Evolutionary conservation across 371 early-diverging fungal species (phyloP).

Genomic region (Rhizopus delemar): DNA sequence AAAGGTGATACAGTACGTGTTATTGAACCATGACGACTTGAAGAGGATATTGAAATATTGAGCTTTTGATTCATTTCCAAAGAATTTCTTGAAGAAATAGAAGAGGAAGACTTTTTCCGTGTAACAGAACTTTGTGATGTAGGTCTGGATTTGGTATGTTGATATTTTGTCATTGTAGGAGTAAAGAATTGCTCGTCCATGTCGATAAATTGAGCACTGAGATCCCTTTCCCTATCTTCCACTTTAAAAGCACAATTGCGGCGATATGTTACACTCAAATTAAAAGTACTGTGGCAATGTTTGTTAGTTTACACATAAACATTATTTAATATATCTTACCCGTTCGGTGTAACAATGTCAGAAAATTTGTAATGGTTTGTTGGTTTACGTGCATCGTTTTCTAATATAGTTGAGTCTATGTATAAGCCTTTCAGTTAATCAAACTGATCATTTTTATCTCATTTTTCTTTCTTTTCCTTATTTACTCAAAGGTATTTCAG

Average conservation of each 20-base stretch:
- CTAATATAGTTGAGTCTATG: slow-evolving; percentile 46
- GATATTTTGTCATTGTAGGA: slow-evolving; percentile 53
- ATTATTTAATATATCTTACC: slow-evolving; percentile 2
- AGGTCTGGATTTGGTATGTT: background rate
- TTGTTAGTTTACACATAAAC: background rate
- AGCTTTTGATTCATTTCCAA: background rate
- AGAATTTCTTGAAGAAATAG: background rate
- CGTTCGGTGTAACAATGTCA: slow-evolving; percentile 51
- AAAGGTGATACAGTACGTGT: slow-evolving; percentile 63
- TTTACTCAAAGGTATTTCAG: slow-evolving; percentile 66
- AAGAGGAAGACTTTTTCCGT: background rate
- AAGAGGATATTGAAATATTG: background rate
- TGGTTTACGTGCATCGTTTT: slow-evolving; percentile 43
- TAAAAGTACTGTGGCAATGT: slow-evolving; percentile 53
- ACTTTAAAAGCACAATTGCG: slow-evolving; percentile 75
- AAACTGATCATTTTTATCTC: slow-evolving; percentile 19
- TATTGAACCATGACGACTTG: slow-evolving; percentile 14
- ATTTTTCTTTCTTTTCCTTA: background rate
- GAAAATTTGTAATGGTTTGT: slow-evolving; percentile 64
- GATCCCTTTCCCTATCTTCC: slow-evolving; percentile 49
- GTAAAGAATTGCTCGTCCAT: slow-evolving; percentile 12
- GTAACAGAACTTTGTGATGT: background rate
- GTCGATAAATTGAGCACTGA: slow-evolving; percentile 28
- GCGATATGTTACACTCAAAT: slow-evolving; percentile 74
- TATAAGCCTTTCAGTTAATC: slow-evolving; percentile 26